Base-by-base conservation (phyloP, 257 asterid species). In the Capsicum baccatum region DNA sequence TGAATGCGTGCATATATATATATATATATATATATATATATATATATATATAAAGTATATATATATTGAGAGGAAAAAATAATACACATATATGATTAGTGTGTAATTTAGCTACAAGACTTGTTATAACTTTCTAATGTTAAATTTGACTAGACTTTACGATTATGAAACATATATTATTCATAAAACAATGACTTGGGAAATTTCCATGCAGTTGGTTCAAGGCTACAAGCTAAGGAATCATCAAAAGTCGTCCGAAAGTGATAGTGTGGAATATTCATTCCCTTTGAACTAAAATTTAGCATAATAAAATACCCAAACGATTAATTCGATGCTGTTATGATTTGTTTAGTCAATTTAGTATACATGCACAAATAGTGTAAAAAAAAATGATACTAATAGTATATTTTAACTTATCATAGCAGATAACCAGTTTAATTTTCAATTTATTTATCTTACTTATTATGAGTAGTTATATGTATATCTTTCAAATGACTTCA, bases 181-280 rank as follows among this genome's bases (percentile, higher is more conserved):
- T 17, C 64, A 58, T 58, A 37, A 37, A 39, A 16, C 54, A 39
- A 39, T 39, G 78, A 69, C 54, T 69, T 35, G 8, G 26, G 78
- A 69, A 39, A 15, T 39, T 39, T 39, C 78, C 78, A 69, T 39
- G 78, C 78, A 39, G 39, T 15, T 68, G 76, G 1, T 69, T 69
- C 78, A 69, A n/a, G n/a, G n/a, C n/a, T n/a, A n/a, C n/a, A n/a
- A 69, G n/a, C 54, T 39, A 69, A 69, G 78, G 78, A 69, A 69
- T 69, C n/a, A 5, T 69, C 54, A 69, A 69, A 39, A 69, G 26
- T 68, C 17, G 56, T 50, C 19, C 8, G 63, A 57, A 60, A 8
- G 35, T 60, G 67, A 60, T 8, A 39, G 2, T 55, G 6, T 55
- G 17, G 59, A 55, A 55, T 55, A 55, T 55, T 55, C 59, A 13